Evolutionary conservation across 2,329 filamentous ascomycete genomes (phyloP).

Genomic region (Corynespora cassiicola): DNA sequence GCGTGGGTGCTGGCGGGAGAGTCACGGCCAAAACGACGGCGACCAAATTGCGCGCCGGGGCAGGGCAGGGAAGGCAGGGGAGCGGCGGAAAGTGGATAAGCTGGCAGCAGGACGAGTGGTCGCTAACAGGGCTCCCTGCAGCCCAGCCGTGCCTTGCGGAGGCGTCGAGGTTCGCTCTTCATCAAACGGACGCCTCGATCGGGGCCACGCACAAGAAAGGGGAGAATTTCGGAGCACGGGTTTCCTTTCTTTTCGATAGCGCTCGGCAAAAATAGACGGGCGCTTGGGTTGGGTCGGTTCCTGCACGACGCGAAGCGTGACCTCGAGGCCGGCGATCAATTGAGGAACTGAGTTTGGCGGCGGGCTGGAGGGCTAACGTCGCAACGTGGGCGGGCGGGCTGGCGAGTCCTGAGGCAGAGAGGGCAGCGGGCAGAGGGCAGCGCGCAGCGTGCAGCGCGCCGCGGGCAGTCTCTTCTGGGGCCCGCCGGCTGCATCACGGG

Average conservation of each 20-base stretch:
- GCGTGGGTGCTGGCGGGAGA: conserved; percentile 1
- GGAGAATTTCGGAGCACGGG: conserved; percentile 16
- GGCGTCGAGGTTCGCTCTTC: conserved; percentile 7
- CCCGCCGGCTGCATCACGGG: background rate
- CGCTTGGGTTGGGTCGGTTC: no score
- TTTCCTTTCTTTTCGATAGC: conserved; percentile 28
- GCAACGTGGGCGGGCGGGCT: no score
- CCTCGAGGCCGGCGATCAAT: no score
- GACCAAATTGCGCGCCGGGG: conserved; percentile 7
- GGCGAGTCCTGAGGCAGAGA: no score
- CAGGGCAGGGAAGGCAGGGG: conserved; percentile 14
- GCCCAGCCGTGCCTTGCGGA: conserved; percentile 24
- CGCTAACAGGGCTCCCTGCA: conserved; percentile 18
- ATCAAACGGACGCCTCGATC: conserved; percentile 22
- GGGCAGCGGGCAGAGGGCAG: no score
- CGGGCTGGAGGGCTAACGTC: no score
- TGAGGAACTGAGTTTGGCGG: conserved; percentile 12
- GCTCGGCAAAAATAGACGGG: conserved; percentile 27
- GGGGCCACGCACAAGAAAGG: conserved; percentile 11
- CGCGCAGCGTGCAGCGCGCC: no score
- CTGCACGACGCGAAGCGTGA: no score
- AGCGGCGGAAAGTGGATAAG: conserved; percentile 21
- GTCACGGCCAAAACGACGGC: conserved; percentile 9
- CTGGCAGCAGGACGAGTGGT: no score
- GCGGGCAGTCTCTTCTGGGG: no score